Base-by-base conservation (phyloP, 768 basidiomycete genomes). In the Panaeolus papilionaceus region DNA sequence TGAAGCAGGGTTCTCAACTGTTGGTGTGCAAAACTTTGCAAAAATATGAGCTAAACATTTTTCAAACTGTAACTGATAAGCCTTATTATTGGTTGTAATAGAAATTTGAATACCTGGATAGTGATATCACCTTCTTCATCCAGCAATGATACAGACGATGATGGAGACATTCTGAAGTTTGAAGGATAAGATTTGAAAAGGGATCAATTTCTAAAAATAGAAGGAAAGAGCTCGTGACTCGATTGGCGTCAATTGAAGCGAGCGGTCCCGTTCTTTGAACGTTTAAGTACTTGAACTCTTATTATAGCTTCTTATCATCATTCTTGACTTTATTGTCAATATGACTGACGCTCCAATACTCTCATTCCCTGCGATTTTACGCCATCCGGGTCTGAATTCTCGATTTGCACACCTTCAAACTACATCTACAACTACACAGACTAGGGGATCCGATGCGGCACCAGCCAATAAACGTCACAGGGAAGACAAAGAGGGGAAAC, bases 21-120 rank as follows among this genome's bases (percentile, higher is more conserved):
- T 68, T 10, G 89, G 90, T 23, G 80, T 83, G 77, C 92, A 92
- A 71, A 92, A 93, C 76, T 92, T 92, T 26, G 89, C 85, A 73
- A 94, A 94, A 64, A 94, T 92, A 71, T 92, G 91, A 69, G 86
- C 86, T 62, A 94, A 81, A 75, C 89, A 92, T 49, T 76, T 76
- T 77, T 92, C 91, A 38, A 94, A 79, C 92, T 92, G 71, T 61
- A 66, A 47, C 42, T 58, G n/a, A 39, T 40, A 28, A 66, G 61
- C 33, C 37, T 58, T 51, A 8, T 37, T 64, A 68, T 65, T 2
- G 18, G 37, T 66, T 49, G 16, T 39, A 49, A 51, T 38, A 63
- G 28, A 64, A 63, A 38, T 39, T 26, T 16, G 5, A 0, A 69
- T 63, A 88, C 91, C 86, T 91, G 83, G 66, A 82, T 79, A 11